Percentiles rank a stretch among this genome's conserved stretches.
These are phyloP conservation scores for Fragilaria radians DNA, from an alignment of 108 stramenopile genomes.

Conservation along the genomic window DNA sequence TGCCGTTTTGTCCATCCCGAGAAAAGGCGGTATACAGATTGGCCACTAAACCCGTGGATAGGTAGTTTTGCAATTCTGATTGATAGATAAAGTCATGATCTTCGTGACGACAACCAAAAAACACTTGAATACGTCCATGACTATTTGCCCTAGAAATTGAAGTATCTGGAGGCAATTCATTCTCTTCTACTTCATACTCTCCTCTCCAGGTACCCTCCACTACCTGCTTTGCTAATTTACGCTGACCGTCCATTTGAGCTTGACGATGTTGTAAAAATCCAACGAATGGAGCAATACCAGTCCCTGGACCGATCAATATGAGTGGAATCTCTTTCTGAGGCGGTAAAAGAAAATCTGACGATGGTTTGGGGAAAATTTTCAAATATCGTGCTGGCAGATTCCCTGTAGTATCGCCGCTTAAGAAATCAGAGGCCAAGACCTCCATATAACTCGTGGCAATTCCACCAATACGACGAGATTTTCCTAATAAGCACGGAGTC, in stretches of 20 bases:
- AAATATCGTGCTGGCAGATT: conserved; percentile 21
- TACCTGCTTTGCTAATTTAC: conserved; percentile 39
- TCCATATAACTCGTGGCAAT: conserved; percentile 78
- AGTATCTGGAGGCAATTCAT: conserved; percentile 68
- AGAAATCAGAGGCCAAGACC: conserved; percentile 45
- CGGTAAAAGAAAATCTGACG: conserved; percentile 83
- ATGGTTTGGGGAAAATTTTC: conserved; percentile 82
- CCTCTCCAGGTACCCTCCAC: conserved; percentile 76
- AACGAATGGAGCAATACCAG: conserved; percentile 97
- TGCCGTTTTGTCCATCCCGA: conserved; percentile 36
- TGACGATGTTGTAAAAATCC: conserved; percentile 84
- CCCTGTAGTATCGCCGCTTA: conserved; percentile 16
- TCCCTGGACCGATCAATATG: conserved; percentile 96
- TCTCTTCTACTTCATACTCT: conserved; percentile 69
- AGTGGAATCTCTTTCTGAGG: conserved; percentile 57
- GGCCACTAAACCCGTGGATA: conserved; percentile 54
- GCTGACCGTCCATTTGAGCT: conserved; percentile 31
- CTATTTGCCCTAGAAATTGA: conserved; percentile 23
- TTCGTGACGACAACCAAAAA: conserved; percentile 90
- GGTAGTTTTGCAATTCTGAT: conserved; percentile 65
- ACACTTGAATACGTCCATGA: conserved; percentile 71
- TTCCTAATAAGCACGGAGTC: conserved; percentile 43
- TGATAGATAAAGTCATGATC: conserved; percentile 92
- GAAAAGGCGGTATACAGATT: conserved; percentile 87
- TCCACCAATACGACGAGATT: conserved; percentile 55